Evolutionary conservation across 805 yeast species (phyloP), one percentile per base, ranked within the genome.

Genomic region (Peterozyma xylosa): DNA sequence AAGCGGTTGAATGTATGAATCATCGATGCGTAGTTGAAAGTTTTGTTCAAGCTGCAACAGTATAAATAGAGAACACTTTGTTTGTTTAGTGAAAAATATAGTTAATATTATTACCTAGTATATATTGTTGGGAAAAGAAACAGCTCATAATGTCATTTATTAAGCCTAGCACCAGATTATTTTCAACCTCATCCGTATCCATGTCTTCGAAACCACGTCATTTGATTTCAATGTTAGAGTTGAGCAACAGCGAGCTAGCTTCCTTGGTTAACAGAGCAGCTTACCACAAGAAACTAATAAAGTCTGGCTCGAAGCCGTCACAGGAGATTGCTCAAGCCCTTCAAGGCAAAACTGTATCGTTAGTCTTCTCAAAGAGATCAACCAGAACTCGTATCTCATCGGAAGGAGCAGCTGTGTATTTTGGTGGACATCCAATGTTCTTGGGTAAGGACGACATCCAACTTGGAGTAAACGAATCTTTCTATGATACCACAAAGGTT

Each of bases 341-440:
- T 41, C 64, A 77, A 35, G 98, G 97, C 2, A 86, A 82, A 61
- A 76, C 91, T 2, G 80, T 87, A 21, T 88, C 97, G 0, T 64
- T 93, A 56, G 61, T 93, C 38, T 93, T 93, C 64, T 76, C 88
- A 45, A 93, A 93, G 61, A 80, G 99, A 63, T 87, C 96, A 6
- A 93, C 99, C 18, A 77, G 99, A 64, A 93, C 99, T 18, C 80
- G 99, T 64, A 78, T 93, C 34, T 88, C 96, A 18, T 74, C 90
- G 10, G 99, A 93, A 61, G 97, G 96, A 41, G 99, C 99, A 13
- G 86, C 90, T 11, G 74, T 86, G 2, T 89, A 84, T 59, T 85
- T 91, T 52, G 98, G 98, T 15, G 98, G 90, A 6, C 93, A 83
- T 54, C 96, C 99, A 11, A 85, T 93, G 93, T 93, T 93, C 57